Evolutionary conservation across 2,329 filamentous ascomycete genomes (phyloP).

Genomic region (Chaetomium olivaceum): DNA sequence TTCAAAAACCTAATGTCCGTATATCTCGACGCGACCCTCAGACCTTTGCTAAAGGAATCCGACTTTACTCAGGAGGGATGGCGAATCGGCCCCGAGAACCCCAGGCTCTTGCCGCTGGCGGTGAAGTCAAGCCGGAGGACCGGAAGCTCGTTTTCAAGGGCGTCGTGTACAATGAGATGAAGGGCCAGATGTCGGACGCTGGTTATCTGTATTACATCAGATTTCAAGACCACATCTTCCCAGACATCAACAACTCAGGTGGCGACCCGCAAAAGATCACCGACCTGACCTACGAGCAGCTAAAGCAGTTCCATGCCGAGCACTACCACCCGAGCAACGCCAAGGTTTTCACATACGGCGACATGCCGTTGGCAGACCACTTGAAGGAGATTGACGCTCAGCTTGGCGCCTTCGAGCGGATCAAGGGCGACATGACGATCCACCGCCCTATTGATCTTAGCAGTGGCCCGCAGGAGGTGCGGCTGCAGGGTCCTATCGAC

Average conservation of each 20-base stretch:
- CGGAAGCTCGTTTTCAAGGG: constrained; percentile 89
- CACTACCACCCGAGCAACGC: constrained; percentile 98
- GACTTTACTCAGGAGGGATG: constrained; percentile 98
- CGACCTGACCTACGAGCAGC: constrained; percentile 86
- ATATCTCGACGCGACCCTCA: constrained; percentile 90
- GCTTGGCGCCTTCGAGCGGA: constrained; percentile 71
- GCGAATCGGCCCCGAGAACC: constrained; percentile 92
- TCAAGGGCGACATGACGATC: constrained; percentile 68
- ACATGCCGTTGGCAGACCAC: constrained; percentile 83
- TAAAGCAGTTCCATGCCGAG: constrained; percentile 83
- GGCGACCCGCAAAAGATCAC: constrained; percentile 97
- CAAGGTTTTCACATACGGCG: constrained; percentile 92
- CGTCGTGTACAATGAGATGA: constrained; percentile 99
- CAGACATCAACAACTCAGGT: constrained; percentile 92
- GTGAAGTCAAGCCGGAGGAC: constrained; percentile 52
- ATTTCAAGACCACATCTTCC: constrained; percentile 93
- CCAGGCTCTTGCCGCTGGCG: constrained; percentile 52
- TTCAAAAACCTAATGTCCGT: constrained; percentile 96
- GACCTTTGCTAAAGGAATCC: constrained; percentile 82
- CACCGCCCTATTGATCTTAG: constrained; percentile 73
- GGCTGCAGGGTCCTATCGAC: constrained; percentile 78
- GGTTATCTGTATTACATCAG: constrained; percentile 94
- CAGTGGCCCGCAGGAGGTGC: constrained; percentile 66
- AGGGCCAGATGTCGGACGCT: constrained; percentile 97
- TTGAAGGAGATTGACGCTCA: constrained; percentile 75